Evolutionary conservation across 176 grass and related monocot genomes (phyloP).

Genomic region (Lolium perenne): DNA sequence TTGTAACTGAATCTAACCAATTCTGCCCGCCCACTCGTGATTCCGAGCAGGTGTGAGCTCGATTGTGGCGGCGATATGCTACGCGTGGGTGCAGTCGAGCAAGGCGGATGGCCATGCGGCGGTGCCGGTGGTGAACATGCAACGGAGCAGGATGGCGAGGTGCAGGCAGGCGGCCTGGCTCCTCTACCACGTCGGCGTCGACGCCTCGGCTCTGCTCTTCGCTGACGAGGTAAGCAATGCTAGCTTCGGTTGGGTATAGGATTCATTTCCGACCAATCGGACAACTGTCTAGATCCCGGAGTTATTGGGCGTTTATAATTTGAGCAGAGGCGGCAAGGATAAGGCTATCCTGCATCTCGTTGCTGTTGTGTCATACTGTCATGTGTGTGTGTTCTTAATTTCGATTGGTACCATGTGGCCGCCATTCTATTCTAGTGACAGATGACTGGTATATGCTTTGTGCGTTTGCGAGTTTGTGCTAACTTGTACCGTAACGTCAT

Average conservation of each 20-base stretch:
- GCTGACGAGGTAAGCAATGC: constrained; percentile 58
- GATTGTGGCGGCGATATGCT: constrained; percentile 67
- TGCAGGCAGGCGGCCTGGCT: constrained; percentile 72
- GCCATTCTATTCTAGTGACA: constrained; percentile 27
- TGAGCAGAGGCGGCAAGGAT: constrained; percentile 38
- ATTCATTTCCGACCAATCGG: constrained; percentile 41
- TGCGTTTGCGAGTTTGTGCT: constrained; percentile 16
- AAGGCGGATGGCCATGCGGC: constrained; percentile 57
- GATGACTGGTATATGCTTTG: not conserved
- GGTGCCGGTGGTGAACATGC: constrained; percentile 60
- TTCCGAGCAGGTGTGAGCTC: constrained; percentile 52
- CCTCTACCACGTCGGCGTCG: constrained; percentile 68
- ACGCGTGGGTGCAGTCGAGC: constrained; percentile 67
- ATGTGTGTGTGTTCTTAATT: constrained; percentile 45
- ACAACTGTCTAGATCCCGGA: constrained; percentile 55
- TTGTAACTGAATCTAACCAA: constrained; percentile 24
- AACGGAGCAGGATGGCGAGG: constrained; percentile 57
- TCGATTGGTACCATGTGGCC: constrained; percentile 48
- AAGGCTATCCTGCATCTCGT: constrained; percentile 35
- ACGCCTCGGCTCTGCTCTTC: constrained; percentile 69
- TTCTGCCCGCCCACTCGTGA: not conserved
- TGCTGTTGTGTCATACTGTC: constrained; percentile 27
- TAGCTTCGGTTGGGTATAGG: not conserved
- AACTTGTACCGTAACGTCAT: constrained; percentile 26
- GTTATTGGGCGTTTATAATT: constrained; percentile 47